Conservation (phyloP, 2,329 filamentous ascomycete species). For the Fusarium irregulare region DNA sequence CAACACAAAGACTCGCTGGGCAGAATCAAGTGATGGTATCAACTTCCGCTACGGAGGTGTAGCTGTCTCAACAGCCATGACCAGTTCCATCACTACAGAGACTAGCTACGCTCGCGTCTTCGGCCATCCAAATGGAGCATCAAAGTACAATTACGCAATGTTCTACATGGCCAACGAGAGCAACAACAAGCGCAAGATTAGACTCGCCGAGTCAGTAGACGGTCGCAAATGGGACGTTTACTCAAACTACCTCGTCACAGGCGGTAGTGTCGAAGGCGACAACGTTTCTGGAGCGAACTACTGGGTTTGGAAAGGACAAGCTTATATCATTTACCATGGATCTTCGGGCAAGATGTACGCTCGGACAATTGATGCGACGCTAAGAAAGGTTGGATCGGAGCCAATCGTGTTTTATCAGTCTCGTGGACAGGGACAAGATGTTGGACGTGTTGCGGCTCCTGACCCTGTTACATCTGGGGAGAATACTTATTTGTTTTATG, state of each 20-base stretch:
- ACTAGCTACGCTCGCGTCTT: constrained; percentile 46
- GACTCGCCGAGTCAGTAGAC: constrained; percentile 42
- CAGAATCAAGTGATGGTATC: constrained; percentile 15
- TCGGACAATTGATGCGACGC: constrained; percentile 26
- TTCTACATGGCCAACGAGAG: constrained; percentile 46
- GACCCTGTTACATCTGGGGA: background rate
- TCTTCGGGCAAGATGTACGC: constrained; percentile 16
- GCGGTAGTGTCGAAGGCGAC: background rate
- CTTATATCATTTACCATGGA: constrained; percentile 24
- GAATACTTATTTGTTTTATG: constrained; percentile 24
- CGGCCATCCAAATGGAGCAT: constrained; percentile 32
- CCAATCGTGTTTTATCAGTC: constrained; percentile 21
- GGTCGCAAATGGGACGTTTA: constrained; percentile 36
- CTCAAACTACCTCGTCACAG: constrained; percentile 16
- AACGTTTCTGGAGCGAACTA: constrained; percentile 25
- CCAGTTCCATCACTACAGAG: constrained; percentile 39
- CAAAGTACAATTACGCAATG: constrained; percentile 42
- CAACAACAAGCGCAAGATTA: constrained; percentile 41
- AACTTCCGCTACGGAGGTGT: constrained; percentile 26
- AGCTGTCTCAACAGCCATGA: constrained; percentile 41
- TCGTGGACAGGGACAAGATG: constrained; percentile 8
- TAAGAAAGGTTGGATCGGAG: constrained; percentile 16
- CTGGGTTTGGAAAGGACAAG: constrained; percentile 22
- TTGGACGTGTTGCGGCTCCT: constrained; percentile 16
- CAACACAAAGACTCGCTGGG: constrained; percentile 22